Base-by-base conservation (phyloP, 2,329 filamentous ascomycete species). In the Ceratocystis papillata region DNA sequence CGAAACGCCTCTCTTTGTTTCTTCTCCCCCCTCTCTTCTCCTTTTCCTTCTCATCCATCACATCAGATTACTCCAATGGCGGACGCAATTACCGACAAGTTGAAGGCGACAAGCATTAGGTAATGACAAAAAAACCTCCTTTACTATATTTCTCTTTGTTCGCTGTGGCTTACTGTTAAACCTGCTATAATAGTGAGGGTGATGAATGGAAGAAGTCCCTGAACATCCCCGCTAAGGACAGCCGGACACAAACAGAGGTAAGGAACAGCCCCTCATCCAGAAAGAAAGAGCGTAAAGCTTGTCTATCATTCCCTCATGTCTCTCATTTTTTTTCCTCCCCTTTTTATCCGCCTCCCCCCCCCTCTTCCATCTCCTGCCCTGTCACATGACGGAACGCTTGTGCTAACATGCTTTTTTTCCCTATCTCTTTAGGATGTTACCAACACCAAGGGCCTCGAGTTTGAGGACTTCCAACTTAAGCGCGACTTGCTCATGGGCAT, bases 401-500 rank as follows among this genome's bases (percentile, higher is more conserved):
- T 48, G 2, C 59, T 66, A 55, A 62, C 28, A 6, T 25, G 2
- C n/a, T 64, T n/a, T n/a, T 48, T 53, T 41, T 15, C 12, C 12
- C 37, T 5, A 41, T 4, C 37, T 41, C 37, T 41, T 4, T 69
- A 96, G 89, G 94, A 99, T 88, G 95, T 99, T 69, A 97, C 93
- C 67, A 92, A 91, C 72, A 99, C 93, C 41, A 97, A 96, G 79
- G 94, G 94, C 68, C 82, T 99, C 69, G 94, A 99, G 72, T 99
- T 96, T 74, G 95, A 99, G 77, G 90, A 97, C 71, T 96, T 99
- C 75, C 89, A 88, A 70, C 87, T 99, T 72, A 96, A 96, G 80
- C 84, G 94, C 74, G 90, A 96, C 75, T 80, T 99, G 69, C 85
- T 99, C 79, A 99, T 97, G 93, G 94, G 94, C 69, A 97, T 99